Percentiles rank a stretch among this genome's conserved stretches.
Evolutionary conservation across 352 stramenopile genomes (phyloP).

Genomic region (Globisporangium emineosum): DNA sequence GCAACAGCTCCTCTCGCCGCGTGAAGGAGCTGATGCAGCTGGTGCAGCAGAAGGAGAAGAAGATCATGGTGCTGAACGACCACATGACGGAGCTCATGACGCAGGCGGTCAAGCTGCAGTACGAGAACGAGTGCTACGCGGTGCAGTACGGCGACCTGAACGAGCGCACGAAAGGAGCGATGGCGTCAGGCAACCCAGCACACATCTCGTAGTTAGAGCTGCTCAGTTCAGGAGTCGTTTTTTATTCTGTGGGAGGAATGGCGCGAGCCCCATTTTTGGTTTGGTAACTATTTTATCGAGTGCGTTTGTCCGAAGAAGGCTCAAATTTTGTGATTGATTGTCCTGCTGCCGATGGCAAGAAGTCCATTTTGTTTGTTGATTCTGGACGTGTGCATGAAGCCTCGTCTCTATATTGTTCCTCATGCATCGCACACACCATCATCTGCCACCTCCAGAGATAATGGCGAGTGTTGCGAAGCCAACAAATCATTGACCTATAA

Average conservation of each 20-base stretch:
- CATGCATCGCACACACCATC: too few relatives aligned
- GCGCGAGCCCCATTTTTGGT: not conserved
- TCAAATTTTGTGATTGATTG: too few relatives aligned
- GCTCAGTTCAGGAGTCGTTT: not conserved
- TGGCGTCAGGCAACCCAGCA: slow-evolving; percentile 4
- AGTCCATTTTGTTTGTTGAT: too few relatives aligned
- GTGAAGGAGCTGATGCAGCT: slow-evolving; percentile 46
- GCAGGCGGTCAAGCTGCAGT: slow-evolving; percentile 68
- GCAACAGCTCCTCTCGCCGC: slow-evolving; percentile 29
- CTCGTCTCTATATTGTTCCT: too few relatives aligned
- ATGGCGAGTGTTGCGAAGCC: not conserved
- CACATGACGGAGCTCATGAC: slow-evolving; percentile 84
- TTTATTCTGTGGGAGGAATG: not conserved
- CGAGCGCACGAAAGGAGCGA: slow-evolving; percentile 8
- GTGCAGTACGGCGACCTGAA: slow-evolving; percentile 34
- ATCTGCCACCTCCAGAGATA: too few relatives aligned
- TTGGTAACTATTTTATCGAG: slow-evolving; percentile 10
- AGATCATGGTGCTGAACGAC: slow-evolving; percentile 83
- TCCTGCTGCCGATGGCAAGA: too few relatives aligned
- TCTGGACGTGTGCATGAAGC: too few relatives aligned
- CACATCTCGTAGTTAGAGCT: slow-evolving; percentile 3
- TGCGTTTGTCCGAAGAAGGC: not conserved
- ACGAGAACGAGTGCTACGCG: slow-evolving; percentile 63
- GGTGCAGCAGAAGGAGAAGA: slow-evolving; percentile 65
- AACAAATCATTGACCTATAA: not conserved